Evolutionary conservation across 441 rosid species (phyloP).

Genomic region (Macaranga tanarius): DNA sequence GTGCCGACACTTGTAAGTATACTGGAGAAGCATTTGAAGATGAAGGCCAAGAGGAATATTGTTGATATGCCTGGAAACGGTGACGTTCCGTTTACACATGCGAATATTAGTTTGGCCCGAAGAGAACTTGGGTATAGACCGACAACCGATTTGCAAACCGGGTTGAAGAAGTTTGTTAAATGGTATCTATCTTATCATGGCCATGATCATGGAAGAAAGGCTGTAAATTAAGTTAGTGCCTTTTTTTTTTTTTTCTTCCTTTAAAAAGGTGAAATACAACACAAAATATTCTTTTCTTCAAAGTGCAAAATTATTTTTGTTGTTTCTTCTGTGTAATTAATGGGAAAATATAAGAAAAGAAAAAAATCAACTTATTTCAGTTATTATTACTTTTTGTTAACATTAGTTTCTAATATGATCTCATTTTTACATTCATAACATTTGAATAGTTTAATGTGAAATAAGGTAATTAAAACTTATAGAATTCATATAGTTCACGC

Average conservation of each 20-base stretch:
- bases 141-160: constrained; percentile 89
- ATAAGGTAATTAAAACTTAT: no score
- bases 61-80: constrained; percentile 95
- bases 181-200: constrained; percentile 93
- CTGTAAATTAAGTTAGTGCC: constrained; percentile 43
- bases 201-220: constrained; percentile 59
- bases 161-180: constrained; percentile 79
- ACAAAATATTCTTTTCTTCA: constrained; percentile 32
- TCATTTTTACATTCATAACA: no score
- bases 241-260: background rate
- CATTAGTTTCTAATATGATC: no score
- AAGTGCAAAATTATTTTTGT: constrained; percentile 23
- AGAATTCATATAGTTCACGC: no score
- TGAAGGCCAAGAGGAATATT: constrained; percentile 59
- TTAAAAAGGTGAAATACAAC: background rate
- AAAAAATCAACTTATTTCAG: no score
- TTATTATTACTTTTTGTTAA: no score
- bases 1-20: constrained; percentile 70
- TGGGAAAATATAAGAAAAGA: background rate
- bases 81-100: constrained; percentile 93
- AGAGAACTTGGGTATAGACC: constrained; percentile 77
- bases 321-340: constrained; percentile 22
- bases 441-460: no score
- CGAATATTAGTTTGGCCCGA: constrained; percentile 72
- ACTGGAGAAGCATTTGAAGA: constrained; percentile 69